phyloP scores from a whole-genome alignment of 768 basidiomycete genomes.

The Hemileccinum impolitum region DNA sequence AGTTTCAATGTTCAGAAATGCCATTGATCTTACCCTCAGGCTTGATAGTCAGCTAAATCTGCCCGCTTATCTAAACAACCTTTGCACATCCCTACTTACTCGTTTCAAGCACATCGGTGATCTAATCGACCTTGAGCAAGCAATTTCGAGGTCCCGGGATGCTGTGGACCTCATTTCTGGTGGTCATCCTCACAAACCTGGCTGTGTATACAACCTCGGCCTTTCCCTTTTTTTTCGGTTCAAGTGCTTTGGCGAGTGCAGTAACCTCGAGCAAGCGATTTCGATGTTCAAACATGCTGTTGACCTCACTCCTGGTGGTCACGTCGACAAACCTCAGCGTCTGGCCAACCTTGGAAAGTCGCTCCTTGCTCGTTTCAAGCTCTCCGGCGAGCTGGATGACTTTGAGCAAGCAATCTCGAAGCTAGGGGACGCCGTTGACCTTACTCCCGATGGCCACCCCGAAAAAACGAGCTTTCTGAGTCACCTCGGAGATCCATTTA shows the following conservation, averaged over 20 bases:
- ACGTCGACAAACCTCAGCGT: not conserved
- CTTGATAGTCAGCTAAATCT: slow-evolving; percentile 1
- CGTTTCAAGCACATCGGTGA: not conserved
- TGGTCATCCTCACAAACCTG: not conserved
- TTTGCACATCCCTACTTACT: not conserved
- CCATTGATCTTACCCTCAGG: not conserved
- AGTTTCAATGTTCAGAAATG: not conserved
- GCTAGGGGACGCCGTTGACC: not conserved
- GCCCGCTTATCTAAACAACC: not conserved
- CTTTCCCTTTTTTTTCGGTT: not conserved
- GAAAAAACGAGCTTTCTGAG: not conserved
- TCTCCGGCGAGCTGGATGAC: not conserved
- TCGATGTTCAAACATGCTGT: not conserved
- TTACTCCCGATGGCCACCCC: not conserved
- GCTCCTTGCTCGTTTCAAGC: slow-evolving; percentile 1
- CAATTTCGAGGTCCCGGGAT: not conserved
- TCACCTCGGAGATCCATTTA: not conserved
- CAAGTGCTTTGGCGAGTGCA: not conserved
- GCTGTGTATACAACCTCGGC: not conserved
- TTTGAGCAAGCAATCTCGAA: not conserved
- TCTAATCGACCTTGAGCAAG: slow-evolving; percentile 2
- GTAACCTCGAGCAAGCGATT: slow-evolving; percentile 1
- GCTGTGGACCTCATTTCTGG: not conserved
- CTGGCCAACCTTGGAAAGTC: not conserved
- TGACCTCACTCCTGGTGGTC: not conserved